A percentile compares a stretch with the other conserved stretches of the same genome.
Conservation (phyloP, 1,139 yeast genomes). For the Meyerozyma guilliermondii region DNA sequence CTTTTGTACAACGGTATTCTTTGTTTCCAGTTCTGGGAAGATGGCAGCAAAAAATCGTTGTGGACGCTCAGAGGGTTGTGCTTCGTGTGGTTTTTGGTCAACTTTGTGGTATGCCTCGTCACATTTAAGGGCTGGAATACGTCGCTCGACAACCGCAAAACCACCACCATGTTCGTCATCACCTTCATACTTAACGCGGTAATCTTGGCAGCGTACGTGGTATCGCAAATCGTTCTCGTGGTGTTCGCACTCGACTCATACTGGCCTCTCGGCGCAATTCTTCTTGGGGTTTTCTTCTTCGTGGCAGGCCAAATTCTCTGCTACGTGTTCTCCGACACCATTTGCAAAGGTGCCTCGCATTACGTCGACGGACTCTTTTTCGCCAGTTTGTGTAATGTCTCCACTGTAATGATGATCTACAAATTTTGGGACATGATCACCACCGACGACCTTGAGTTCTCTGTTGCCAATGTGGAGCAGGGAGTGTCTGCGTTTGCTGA, state of each 20-base stretch:
- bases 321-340: constrained; percentile 58
- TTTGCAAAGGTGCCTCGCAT: constrained; percentile 73
- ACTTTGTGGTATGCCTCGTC: constrained; percentile 62
- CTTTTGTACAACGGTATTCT: constrained; percentile 70
- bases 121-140: constrained; percentile 72
- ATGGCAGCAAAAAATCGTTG: constrained; percentile 70
- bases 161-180: constrained; percentile 64
- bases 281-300: constrained; percentile 67
- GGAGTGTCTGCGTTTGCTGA: constrained; percentile 34
- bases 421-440: constrained; percentile 97
- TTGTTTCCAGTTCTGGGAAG: constrained; percentile 91
- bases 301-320: constrained; percentile 72
- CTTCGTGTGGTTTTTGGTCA: constrained; percentile 49
- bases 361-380: constrained; percentile 88
- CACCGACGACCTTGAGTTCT: constrained; percentile 90
- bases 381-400: constrained; percentile 73
- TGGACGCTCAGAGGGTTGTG: constrained; percentile 48
- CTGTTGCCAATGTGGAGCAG: constrained; percentile 52
- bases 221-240: constrained; percentile 70
- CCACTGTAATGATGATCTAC: constrained; percentile 89
- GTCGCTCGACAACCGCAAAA: constrained; percentile 35
- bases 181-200: constrained; percentile 68
- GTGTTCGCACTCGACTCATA: constrained; percentile 62
- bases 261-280: constrained; percentile 87
- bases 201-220: constrained; percentile 54